A percentile compares a stretch with the other conserved stretches of the same genome.
phyloP scores from a whole-genome alignment of 2,329 filamentous ascomycete species.

The Paraphoma sp. region DNA sequence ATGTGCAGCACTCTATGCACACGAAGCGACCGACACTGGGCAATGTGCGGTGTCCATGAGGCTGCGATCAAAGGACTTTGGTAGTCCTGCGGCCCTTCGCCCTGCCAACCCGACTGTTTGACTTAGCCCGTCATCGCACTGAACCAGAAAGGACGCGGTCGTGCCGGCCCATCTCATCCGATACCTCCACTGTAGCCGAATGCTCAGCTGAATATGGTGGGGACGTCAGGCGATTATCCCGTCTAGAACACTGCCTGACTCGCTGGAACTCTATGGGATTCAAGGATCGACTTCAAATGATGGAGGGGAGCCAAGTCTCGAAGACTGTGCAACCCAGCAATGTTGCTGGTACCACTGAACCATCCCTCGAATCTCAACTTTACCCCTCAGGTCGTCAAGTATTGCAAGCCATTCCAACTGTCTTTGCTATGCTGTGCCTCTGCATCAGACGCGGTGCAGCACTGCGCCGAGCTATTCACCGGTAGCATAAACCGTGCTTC shows the following conservation, averaged over 20 bases:
- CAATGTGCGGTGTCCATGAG: conserved; percentile 1
- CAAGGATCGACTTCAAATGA: conserved; percentile 14
- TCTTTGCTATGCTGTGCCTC: conserved; percentile 1
- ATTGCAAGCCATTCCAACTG: not conserved
- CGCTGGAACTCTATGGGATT: conserved; percentile 17
- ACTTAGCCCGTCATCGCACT: too few relatives aligned
- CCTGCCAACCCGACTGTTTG: too few relatives aligned
- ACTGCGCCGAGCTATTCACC: not conserved
- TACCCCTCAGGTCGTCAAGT: not conserved
- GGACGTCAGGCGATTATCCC: conserved; percentile 14
- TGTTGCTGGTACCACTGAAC: conserved; percentile 12
- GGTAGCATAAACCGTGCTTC: too few relatives aligned
- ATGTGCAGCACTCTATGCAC: conserved; percentile 24
- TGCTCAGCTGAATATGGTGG: conserved; percentile 13
- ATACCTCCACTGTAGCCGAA: not conserved
- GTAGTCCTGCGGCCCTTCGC: not conserved
- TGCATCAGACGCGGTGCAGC: not conserved
- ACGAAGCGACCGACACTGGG: conserved; percentile 8
- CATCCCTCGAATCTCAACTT: conserved; percentile 14
- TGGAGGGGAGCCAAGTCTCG: conserved; percentile 3
- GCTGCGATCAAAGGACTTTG: conserved; percentile 9
- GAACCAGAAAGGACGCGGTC: too few relatives aligned
- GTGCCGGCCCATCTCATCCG: too few relatives aligned
- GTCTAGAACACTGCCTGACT: conserved; percentile 35
- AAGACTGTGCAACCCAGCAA: conserved; percentile 21